These are phyloP conservation scores for Hymenoscyphus linearis DNA, from an alignment of 2,329 filamentous ascomycete species.

Conservation along the genomic window DNA sequence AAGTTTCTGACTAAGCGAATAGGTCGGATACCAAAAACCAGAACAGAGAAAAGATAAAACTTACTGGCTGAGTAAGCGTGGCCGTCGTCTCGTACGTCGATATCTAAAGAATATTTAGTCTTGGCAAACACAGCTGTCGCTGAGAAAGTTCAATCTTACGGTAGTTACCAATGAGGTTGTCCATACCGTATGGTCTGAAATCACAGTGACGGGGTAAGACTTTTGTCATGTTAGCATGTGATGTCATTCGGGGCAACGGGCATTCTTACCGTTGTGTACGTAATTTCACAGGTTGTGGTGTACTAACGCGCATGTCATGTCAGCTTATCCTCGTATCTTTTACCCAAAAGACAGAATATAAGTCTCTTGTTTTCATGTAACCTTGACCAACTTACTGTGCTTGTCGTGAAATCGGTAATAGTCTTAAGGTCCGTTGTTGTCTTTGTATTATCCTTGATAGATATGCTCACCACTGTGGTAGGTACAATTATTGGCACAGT, in stretches of 20 bases:
- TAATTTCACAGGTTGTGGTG: not conserved
- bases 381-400: not conserved
- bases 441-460: not conserved
- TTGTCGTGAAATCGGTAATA: not conserved
- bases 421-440: not conserved
- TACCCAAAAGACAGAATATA: not conserved
- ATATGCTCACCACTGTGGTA: not conserved
- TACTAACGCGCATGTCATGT: not conserved
- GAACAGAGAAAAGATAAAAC: not conserved
- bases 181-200: not conserved
- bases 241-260: not conserved
- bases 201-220: not conserved
- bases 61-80: not conserved
- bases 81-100: not conserved
- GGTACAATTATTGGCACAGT: conserved; percentile 1
- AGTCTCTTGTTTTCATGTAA: not conserved
- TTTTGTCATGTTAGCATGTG: not conserved
- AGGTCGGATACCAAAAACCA: not conserved
- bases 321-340: not conserved
- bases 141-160: not conserved
- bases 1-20: not conserved
- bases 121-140: not conserved
- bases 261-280: not conserved
- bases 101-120: not conserved
- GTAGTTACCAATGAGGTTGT: not conserved